These are phyloP conservation scores for Phytophthora brassicae DNA, from an alignment of 352 stramenopile genomes.

Conservation along the genomic window DNA sequence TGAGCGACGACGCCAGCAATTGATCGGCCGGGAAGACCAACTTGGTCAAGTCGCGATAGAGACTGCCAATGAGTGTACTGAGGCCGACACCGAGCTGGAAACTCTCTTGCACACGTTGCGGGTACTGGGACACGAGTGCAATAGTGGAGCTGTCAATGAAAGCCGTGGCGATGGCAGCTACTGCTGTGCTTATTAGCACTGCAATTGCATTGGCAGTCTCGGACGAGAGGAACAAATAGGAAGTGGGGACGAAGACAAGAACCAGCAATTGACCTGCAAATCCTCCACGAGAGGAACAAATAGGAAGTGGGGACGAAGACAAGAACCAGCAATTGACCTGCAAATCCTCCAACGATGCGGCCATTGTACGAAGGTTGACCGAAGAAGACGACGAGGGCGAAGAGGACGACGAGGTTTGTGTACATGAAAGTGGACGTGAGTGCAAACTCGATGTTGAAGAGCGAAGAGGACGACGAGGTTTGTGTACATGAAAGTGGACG, in stretches of 20 bases:
- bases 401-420: slow-evolving; percentile 73
- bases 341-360: slow-evolving; percentile 81
- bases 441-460: slow-evolving; percentile 84
- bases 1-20: slow-evolving; percentile 66
- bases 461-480: slow-evolving; percentile 69
- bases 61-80: slow-evolving; percentile 77
- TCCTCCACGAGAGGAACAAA: slow-evolving; percentile 68
- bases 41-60: slow-evolving; percentile 86
- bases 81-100: slow-evolving; percentile 84
- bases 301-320: slow-evolving; percentile 79
- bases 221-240: slow-evolving; percentile 69
- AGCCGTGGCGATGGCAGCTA: slow-evolving; percentile 70
- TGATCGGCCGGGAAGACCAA: slow-evolving; percentile 64
- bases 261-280: slow-evolving; percentile 75
- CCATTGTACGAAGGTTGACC: slow-evolving; percentile 66
- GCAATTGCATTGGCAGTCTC: slow-evolving; percentile 68
- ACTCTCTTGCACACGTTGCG: slow-evolving; percentile 72
- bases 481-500: slow-evolving; percentile 84
- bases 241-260: slow-evolving; percentile 74
- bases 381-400: slow-evolving; percentile 63
- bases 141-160: slow-evolving; percentile 87
- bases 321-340: slow-evolving; percentile 70
- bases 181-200: slow-evolving; percentile 64
- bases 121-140: slow-evolving; percentile 80
- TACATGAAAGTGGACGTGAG: slow-evolving; percentile 87